Evolutionary conservation across 768 basidiomycete genomes (phyloP), one percentile per base, ranked within the genome.

Genomic region (Podaxis rugospora): DNA sequence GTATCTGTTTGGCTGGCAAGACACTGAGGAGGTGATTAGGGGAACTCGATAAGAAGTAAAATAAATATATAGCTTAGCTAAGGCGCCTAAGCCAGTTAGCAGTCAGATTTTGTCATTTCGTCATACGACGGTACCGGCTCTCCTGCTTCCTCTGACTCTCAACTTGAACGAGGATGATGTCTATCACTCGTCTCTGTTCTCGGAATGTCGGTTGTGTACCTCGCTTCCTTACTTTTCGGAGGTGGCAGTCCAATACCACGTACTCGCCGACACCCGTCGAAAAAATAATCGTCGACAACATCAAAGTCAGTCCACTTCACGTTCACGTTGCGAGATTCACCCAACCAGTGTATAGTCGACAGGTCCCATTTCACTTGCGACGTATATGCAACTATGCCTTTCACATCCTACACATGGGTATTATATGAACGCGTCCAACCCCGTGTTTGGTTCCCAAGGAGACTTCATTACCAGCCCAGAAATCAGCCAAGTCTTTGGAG

Each of bases 401-500:
- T 82, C 88, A 0, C 95, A 98, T 75, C 94, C 95, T 1, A 89
- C 83, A 0, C 78, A 93, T 57, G 97, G 97, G 1, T 99, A 98
- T 75, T 98, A 98, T 77, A 92, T 90, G 78, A 89, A 86, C 39
- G 74, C 83, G 0, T 67, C 78, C 13, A 80, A 91, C 60, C 79
- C 84, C 46, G 88, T 98, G 2, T 93, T 99, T 67, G 97, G 97
- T 11, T 64, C 84, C 0, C 78, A 80, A 44, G 97, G 97, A 4
- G 97, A 99, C 76, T 99, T 98, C 69, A 89, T 91, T 21, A 99
- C 97, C 10, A 94, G 91, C 66, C 97, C 96, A 1, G 97, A 99
- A 72, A 98, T 99, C 56, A 92, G 86, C 66, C 95, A 98, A 71
- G 85, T 92, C 0, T 98, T 98, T 70, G 97, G 97, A 62, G 96